Evolutionary conservation across 179 eudicot genomes (phyloP).

Genomic region (Corrigiola litoralis): DNA sequence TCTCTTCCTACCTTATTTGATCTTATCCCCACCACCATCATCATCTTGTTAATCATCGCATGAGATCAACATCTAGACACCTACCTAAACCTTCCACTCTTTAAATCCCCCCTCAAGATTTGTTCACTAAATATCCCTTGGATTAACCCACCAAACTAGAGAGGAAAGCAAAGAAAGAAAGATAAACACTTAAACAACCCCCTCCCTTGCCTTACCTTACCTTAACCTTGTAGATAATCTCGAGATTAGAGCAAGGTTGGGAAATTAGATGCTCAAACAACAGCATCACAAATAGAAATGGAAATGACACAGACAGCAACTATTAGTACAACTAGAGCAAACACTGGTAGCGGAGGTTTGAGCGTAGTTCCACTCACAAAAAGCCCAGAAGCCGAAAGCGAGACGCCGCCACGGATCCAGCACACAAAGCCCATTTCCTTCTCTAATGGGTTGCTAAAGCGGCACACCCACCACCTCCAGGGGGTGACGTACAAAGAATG

Average conservation of each 20-base stretch:
- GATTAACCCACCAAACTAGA: too few relatives aligned
- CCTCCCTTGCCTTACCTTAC: too few relatives aligned
- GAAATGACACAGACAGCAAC: constrained; percentile 13
- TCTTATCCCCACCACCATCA: background rate
- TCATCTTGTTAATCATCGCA: constrained; percentile 17
- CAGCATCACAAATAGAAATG: background rate
- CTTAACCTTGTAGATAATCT: too few relatives aligned
- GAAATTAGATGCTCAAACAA: background rate
- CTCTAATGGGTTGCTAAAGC: constrained; percentile 64
- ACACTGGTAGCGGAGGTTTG: background rate
- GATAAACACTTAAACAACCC: too few relatives aligned
- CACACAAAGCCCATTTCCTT: constrained; percentile 27
- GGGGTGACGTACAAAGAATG: constrained; percentile 23
- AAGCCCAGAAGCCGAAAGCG: constrained; percentile 47
- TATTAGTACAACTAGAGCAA: background rate
- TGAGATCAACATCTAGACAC: too few relatives aligned
- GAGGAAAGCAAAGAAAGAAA: too few relatives aligned
- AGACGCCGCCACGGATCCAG: constrained; percentile 50
- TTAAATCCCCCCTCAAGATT: background rate
- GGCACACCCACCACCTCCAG: constrained; percentile 32
- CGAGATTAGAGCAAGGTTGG: too few relatives aligned
- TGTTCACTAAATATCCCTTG: background rate
- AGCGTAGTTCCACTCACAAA: constrained; percentile 18
- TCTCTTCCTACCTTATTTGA: background rate
- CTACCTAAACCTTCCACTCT: background rate